Evolutionary conservation across 2,329 filamentous ascomycete species (phyloP), one percentile per base, ranked within the genome.

Genomic region (Setomelanomma holmii): DNA sequence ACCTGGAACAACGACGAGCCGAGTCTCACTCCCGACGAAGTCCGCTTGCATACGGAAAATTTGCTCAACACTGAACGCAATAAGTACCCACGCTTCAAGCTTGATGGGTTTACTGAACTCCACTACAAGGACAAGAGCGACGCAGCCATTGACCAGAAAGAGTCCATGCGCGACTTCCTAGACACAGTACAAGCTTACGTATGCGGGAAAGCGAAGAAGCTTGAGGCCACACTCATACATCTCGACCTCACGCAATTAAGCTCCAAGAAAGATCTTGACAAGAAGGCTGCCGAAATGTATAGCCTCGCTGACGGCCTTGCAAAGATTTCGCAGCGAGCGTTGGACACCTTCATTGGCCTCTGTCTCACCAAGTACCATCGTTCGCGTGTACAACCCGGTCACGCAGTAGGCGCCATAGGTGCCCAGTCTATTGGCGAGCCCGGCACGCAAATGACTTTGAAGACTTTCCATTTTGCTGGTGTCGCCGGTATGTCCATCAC

Each of bases 391-490:
- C 93, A 99, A 72, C 93, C 95, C 11, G 95, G 95, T 2, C 93
- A 98, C 69, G 93, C 95, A 4, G 95, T 99, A 0, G 95, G 95
- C 57, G 95, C 95, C 14, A 92, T 98, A 33, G 95, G 95, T 60
- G 95, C 95, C 1, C 95, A 99, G 75, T 98, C 93, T 1, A 99
- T 99, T 65, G 95, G 95, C 77, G 95, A 99, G 71, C 95, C 95
- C 0, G 95, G 95, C 73, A 99, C 95, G 0, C 95, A 99, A 76
- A 99, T 99, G 95, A 99, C 95, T 1, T 79, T 99, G 59, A 98
- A 98, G 79, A 98, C 95, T 72, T 98, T 98, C 86, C 95, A 98
- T 89, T 99, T 99, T 80, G 95, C 95, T 72, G 95, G 95, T 89
- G 95, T 99, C 59, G 95, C 95, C 38, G 93, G 93, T 74, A 98